Conservation (phyloP, 352 stramenopile genomes). For the Aphanomyces astaci region DNA sequence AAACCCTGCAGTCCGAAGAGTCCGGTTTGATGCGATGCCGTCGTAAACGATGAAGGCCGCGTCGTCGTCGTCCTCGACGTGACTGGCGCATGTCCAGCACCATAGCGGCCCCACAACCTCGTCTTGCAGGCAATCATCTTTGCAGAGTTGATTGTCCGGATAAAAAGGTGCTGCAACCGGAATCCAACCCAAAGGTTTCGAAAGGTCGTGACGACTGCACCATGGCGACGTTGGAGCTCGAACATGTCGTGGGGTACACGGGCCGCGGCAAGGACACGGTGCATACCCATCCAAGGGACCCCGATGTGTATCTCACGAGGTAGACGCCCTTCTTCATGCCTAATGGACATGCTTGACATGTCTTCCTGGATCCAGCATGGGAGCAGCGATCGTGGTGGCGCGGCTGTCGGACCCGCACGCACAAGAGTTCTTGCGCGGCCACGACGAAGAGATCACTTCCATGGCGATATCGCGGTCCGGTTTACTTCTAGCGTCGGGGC, state of each 20-base stretch:
- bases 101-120: background rate
- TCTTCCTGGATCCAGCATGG: too few relatives aligned
- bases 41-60: background rate
- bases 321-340: too few relatives aligned
- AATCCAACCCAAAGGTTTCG: background rate
- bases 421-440: conserved; percentile 43
- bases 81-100: background rate
- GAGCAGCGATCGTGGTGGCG: conserved; percentile 41
- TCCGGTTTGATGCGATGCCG: background rate
- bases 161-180: background rate
- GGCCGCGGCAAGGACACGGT: conserved; percentile 48
- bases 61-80: background rate
- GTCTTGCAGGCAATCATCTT: background rate
- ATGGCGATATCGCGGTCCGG: conserved; percentile 38
- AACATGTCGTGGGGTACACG: conserved; percentile 52
- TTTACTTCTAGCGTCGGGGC: conserved; percentile 37
- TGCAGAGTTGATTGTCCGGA: background rate
- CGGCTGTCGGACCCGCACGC: conserved; percentile 43
- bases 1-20: conserved; percentile 14
- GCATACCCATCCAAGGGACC: conserved; percentile 42
- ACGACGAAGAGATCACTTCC: conserved; percentile 51
- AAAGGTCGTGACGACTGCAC: conserved; percentile 5
- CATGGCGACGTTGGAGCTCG: conserved; percentile 40
- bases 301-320: conserved; percentile 49
- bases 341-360: too few relatives aligned